These are phyloP conservation scores for Wickerhamiella lipophila DNA, from an alignment of 805 yeast species.

Conservation along the genomic window DNA sequence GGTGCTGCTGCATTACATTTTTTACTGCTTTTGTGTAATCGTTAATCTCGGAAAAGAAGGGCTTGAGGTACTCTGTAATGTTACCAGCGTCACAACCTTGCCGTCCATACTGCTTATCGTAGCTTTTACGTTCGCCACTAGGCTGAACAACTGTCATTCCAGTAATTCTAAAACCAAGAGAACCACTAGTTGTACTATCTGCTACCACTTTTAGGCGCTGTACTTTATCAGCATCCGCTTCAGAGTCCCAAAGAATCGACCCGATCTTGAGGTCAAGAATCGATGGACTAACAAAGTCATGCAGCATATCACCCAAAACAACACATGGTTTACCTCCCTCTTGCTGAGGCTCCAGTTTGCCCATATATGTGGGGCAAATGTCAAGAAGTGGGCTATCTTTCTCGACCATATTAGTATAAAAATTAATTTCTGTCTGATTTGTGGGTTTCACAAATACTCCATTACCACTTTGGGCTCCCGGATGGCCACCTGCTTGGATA, in stretches of 20 bases:
- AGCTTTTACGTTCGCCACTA: conserved; percentile 36
- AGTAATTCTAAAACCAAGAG: conserved; percentile 63
- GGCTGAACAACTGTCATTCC: conserved; percentile 57
- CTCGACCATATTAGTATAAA: conserved; percentile 39
- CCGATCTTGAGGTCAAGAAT: conserved; percentile 82
- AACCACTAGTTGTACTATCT: conserved; percentile 64
- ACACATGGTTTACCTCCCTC: conserved; percentile 25
- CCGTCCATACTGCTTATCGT: conserved; percentile 65
- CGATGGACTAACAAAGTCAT: conserved; percentile 53
- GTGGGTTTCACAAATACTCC: conserved; percentile 63
- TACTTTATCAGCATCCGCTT: conserved; percentile 46
- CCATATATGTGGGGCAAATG: conserved; percentile 47
- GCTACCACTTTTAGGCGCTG: conserved; percentile 53
- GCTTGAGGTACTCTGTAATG: conserved; percentile 33
- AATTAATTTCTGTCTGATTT: conserved; percentile 52
- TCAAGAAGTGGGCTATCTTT: conserved; percentile 21
- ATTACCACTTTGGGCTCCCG: conserved; percentile 58
- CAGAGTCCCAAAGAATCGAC: conserved; percentile 46
- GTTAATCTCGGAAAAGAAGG: conserved; percentile 32
- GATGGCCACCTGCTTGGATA: conserved; percentile 90
- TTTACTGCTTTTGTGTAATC: conserved; percentile 28
- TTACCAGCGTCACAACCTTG: conserved; percentile 31
- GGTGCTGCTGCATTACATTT: conserved; percentile 39
- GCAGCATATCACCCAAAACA: conserved; percentile 58
- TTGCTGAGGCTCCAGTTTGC: conserved; percentile 32